Percentiles rank a stretch among this genome's conserved stretches.
Conservation (phyloP, 2,329 filamentous ascomycete genomes). For the Aspergillus sp. region DNA sequence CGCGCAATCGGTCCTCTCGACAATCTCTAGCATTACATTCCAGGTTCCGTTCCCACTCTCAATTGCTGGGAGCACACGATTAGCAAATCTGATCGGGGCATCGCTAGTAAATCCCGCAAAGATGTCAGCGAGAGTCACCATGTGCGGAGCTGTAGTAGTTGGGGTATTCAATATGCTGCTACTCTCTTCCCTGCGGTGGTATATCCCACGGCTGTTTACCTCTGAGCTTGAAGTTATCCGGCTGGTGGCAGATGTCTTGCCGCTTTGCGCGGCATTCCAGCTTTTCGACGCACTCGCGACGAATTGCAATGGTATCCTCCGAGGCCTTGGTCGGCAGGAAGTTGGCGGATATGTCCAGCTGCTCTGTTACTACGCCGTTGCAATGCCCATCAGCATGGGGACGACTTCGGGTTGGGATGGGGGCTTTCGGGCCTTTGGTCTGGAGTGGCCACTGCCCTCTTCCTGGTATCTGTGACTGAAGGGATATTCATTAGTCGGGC, state of each 20-base stretch:
- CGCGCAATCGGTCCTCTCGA: slow-evolving; percentile 77
- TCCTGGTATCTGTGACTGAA: slow-evolving; percentile 48
- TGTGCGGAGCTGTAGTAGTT: slow-evolving; percentile 58
- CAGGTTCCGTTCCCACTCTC: slow-evolving; percentile 87
- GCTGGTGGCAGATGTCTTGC: slow-evolving; percentile 61
- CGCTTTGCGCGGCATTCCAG: slow-evolving; percentile 79
- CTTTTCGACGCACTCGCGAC: slow-evolving; percentile 74
- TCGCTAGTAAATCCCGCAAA: slow-evolving; percentile 71
- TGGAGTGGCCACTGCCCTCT: slow-evolving; percentile 64
- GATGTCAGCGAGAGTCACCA: slow-evolving; percentile 66
- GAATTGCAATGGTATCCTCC: slow-evolving; percentile 72
- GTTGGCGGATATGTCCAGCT: slow-evolving; percentile 85
- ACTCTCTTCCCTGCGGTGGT: slow-evolving; percentile 57
- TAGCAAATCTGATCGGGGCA: slow-evolving; percentile 87
- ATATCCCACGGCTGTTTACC: slow-evolving; percentile 73
- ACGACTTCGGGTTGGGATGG: slow-evolving; percentile 66
- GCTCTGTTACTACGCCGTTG: slow-evolving; percentile 75
- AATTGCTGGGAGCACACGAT: slow-evolving; percentile 77
- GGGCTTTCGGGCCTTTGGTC: slow-evolving; percentile 72
- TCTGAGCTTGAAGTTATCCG: slow-evolving; percentile 59
- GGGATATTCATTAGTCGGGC: slow-evolving; percentile 46
- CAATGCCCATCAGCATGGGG: slow-evolving; percentile 72
- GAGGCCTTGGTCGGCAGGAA: slow-evolving; percentile 79
- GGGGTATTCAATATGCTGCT: slow-evolving; percentile 69
- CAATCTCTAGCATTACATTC: slow-evolving; percentile 69